Evolutionary conservation across 495 filamentous ascomycete genomes (phyloP), one percentile per base, ranked within the genome.

Genomic region (Penicillium macrosclerotiorum): DNA sequence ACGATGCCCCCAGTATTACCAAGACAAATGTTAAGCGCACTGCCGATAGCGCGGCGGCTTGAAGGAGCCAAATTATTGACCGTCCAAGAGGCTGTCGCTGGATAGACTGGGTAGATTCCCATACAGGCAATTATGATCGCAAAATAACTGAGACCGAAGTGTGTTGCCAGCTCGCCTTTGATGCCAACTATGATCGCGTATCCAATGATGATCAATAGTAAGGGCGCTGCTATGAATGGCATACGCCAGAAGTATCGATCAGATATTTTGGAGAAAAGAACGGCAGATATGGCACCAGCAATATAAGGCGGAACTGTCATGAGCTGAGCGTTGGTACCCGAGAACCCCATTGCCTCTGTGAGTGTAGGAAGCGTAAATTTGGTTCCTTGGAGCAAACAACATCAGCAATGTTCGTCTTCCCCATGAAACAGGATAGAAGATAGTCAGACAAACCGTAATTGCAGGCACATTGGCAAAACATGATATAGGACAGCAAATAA

Each of bases 1-100:
- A 52, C 4, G n/a, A 40, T 40, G 13, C 49, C 49, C 16, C 49
- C 49, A 3, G 23, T 7, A 37, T 46, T 52, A 16, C 42, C 49
- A 7, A 52, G 19, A 8, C 42, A 32, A 19, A 24, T 46, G 11
- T 46, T 32, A 1, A 46, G 26, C 12, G 49, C 49, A 3, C 40
- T 46, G 5, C 42, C 49, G 17, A 52, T 41, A 14, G 42, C 34
- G 4, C 35, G 42, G 26, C 33, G 27, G 1, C 17, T 25, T 4
- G 34, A 24, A 8, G 33, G 33, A 3, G 49, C 49, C n/a, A 52
- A 23, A 14, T 52, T 52, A 26, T 47, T 52, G 14, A 19, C 13
- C 6, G 24, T 32, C 42, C 49, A 52, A 6, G 49, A 24, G 1
- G 29, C 27, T 23, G 27, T 25, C 6, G 23, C 49, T 9, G 47